A percentile compares a stretch with the other conserved stretches of the same genome.
These are phyloP conservation scores for Castanospermum australe DNA, from an alignment of 306 rosid genomes.

Conservation along the genomic window DNA sequence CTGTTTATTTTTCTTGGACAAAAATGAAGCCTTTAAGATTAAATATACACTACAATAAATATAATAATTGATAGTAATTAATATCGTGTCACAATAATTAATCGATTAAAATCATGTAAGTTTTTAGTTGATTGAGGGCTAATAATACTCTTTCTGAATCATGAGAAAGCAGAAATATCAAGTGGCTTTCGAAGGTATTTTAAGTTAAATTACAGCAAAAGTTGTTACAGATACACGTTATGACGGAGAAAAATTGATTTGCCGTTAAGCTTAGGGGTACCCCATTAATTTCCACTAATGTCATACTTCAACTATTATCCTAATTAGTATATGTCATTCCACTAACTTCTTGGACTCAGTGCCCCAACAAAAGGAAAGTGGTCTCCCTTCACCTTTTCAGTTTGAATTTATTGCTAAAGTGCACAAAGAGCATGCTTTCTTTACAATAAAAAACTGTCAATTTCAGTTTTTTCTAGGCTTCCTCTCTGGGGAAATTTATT, in stretches of 20 bases:
- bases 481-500: background rate
- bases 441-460: constrained; percentile 31
- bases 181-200: background rate
- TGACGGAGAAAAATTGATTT: background rate
- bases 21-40: no score
- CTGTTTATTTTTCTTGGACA: no score
- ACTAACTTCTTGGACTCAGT: constrained; percentile 42
- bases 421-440: constrained; percentile 19
- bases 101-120: no score
- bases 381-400: constrained; percentile 40
- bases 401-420: constrained; percentile 26
- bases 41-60: no score
- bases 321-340: constrained; percentile 28
- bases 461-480: constrained; percentile 26
- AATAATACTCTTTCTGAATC: background rate
- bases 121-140: background rate
- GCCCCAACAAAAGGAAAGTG: constrained; percentile 63
- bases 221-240: no score
- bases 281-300: constrained; percentile 30
- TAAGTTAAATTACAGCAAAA: background rate
- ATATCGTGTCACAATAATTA: no score
- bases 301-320: constrained; percentile 16
- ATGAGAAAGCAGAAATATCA: background rate
- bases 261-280: constrained; percentile 9
- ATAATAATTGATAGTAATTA: no score